Base-by-base conservation (phyloP, 257 asterid species). In the Ophiorrhiza pumila region DNA sequence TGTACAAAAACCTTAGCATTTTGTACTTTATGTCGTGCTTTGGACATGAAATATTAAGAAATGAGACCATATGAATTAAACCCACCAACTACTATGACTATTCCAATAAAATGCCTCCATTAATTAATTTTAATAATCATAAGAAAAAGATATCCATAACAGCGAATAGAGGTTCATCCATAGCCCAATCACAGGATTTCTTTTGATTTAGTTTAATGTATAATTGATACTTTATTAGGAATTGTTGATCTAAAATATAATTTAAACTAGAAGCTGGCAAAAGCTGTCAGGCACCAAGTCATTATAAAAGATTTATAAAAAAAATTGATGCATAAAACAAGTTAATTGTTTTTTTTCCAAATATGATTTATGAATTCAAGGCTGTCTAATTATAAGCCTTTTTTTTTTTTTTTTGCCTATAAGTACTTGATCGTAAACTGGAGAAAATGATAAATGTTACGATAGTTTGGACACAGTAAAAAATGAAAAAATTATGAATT, bases 201-300 rank as follows among this genome's bases (percentile, higher is more conserved):
- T 59, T 57, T 43, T 59, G 37, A 29, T 15, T 27, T 72, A 17
- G 62, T 13, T 46, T 25, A n/a, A 45, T n/a, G n/a, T n/a, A n/a
- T 34, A 32, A 47, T 61, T 43, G 4, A 41, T n/a, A 4, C 29
- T 69, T 13, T 71, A 5, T 62, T 14, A 61, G 34, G 10, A 25
- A 42, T 46, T 14, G 20, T 68, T 72, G 50, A 45, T 34, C 29
- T n/a, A 49, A n/a, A 15, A 13, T n/a, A 32, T 2, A 4, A 32
- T 14, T 7, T 52, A 49, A 32, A 18, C 47, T n/a, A 22, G 71
- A 42, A 68, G 74, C 74, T 75, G 74, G 74, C 74, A 35, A 58
- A 29, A 58, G 68, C 74, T 58, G 79, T 46, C 56, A 17, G 65
- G 42, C 78, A 74, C 74, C 56, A 35, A n/a, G 0, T 60, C 2